A percentile compares a stretch with the other conserved stretches of the same genome.
Evolutionary conservation across 306 rosid genomes (phyloP).

Genomic region (Lupinus albus): DNA sequence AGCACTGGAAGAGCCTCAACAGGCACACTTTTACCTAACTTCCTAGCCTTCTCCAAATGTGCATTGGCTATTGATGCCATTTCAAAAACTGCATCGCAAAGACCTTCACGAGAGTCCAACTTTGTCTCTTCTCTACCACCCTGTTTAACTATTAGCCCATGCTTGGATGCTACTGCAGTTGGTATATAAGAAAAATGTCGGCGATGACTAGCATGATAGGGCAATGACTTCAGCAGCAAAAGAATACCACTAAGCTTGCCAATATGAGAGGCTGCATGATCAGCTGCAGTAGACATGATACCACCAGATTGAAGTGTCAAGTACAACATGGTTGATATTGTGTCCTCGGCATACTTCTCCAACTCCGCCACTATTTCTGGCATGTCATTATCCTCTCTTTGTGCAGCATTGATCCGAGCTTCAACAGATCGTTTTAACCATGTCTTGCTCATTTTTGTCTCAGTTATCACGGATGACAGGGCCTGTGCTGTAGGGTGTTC

Average conservation of each 20-base stretch:
- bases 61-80: constrained; percentile 80
- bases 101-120: constrained; percentile 68
- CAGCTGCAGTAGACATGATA: constrained; percentile 69
- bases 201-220: constrained; percentile 71
- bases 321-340: constrained; percentile 78
- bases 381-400: constrained; percentile 65
- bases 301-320: constrained; percentile 85
- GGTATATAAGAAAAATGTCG: constrained; percentile 77
- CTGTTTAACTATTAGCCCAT: constrained; percentile 60
- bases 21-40: constrained; percentile 64
- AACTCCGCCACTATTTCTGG: constrained; percentile 66
- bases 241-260: constrained; percentile 92
- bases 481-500: constrained; percentile 93
- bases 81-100: constrained; percentile 75
- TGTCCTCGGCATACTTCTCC: constrained; percentile 85
- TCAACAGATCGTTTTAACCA: constrained; percentile 84
- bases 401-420: constrained; percentile 81
- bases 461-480: constrained; percentile 50
- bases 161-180: constrained; percentile 64
- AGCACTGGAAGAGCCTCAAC: constrained; percentile 77
- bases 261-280: constrained; percentile 89
- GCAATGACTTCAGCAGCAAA: constrained; percentile 66
- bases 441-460: constrained; percentile 66
- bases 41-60: constrained; percentile 76
- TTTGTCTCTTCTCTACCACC: constrained; percentile 55